Evolutionary conservation across 163 green algal species (phyloP).

Genomic region (Coccomyxa subellipsoidea): DNA sequence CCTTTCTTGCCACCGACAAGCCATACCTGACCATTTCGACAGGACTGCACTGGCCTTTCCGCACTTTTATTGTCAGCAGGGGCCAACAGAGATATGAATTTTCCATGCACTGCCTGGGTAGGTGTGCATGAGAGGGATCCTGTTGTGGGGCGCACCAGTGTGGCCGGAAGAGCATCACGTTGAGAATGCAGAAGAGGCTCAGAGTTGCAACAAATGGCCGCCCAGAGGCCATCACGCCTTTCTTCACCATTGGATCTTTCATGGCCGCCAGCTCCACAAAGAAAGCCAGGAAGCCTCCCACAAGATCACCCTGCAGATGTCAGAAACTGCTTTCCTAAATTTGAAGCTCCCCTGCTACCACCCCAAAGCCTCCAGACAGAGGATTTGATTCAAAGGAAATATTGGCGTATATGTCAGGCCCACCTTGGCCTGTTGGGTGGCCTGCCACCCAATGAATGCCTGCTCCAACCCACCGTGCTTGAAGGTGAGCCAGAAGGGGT

Average conservation of each 20-base stretch:
- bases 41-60: too few species aligned
- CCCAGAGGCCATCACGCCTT: background rate
- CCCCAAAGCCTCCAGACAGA: too few species aligned
- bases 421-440: background rate
- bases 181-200: background rate
- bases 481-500: conserved; percentile 5
- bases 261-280: background rate
- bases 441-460: background rate
- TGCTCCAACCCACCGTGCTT: background rate
- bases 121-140: too few species aligned
- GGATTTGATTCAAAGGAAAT: too few species aligned
- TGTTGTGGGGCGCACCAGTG: background rate
- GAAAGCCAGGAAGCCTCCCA: background rate
- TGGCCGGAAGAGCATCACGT: background rate
- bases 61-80: too few species aligned
- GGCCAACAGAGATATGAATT: too few species aligned
- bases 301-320: background rate
- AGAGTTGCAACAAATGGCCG: background rate
- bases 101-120: too few species aligned
- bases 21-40: too few species aligned
- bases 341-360: too few species aligned
- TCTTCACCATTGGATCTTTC: background rate
- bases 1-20: too few species aligned
- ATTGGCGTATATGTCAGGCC: too few species aligned
- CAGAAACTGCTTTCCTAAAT: too few species aligned